Evolutionary conservation across 345 rosid species (phyloP).

Genomic region (Zanthoxylum bungeanum): DNA sequence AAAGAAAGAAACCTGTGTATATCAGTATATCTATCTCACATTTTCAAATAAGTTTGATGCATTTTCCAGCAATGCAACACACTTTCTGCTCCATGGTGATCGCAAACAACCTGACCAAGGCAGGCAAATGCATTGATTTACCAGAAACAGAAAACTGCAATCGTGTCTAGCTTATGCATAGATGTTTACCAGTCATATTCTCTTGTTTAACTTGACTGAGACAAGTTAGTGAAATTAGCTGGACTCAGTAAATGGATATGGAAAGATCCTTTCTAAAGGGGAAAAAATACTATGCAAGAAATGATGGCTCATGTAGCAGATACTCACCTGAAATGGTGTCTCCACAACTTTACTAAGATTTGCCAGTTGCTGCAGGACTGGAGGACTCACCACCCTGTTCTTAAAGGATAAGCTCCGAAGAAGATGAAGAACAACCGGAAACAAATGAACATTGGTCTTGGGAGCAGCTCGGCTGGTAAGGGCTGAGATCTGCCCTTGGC

Average conservation of each 20-base stretch:
- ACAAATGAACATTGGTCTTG: constrained; percentile 64
- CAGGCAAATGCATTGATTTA: background rate
- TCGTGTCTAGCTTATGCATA: background rate
- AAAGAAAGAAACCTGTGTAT: background rate
- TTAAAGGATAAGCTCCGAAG: constrained; percentile 80
- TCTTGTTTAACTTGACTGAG: constrained; percentile 4
- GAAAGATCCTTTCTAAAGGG: background rate
- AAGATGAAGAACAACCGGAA: constrained; percentile 88
- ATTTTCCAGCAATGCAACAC: background rate
- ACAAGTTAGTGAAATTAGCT: background rate
- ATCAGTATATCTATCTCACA: constrained; percentile 5
- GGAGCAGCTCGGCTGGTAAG: constrained; percentile 56
- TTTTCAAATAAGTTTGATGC: background rate
- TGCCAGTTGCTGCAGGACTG: constrained; percentile 74
- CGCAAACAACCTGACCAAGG: background rate
- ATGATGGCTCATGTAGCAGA: constrained; percentile 10
- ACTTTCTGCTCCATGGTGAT: background rate
- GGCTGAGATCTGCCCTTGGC: constrained; percentile 69
- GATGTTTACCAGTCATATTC: background rate
- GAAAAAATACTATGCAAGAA: background rate
- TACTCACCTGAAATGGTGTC: constrained; percentile 80
- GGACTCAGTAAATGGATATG: background rate
- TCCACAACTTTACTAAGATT: constrained; percentile 75
- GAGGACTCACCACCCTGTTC: constrained; percentile 63
- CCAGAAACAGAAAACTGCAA: background rate